Evolutionary conservation across 495 filamentous ascomycete genomes (phyloP).

Genomic region (Echria macrotheca): DNA sequence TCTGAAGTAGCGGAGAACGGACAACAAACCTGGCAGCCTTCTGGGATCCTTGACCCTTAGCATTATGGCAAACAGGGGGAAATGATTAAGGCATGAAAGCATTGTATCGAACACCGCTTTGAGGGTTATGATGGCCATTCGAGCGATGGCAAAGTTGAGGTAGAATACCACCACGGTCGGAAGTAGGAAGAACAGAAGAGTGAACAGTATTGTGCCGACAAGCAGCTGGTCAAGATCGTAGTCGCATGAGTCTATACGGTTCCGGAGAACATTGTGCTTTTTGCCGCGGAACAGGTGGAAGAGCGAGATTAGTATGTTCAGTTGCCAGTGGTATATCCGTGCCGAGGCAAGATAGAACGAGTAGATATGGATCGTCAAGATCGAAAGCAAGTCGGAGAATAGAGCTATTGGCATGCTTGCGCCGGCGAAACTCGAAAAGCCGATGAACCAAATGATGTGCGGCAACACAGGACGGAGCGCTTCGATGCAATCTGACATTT

Average conservation of each 20-base stretch:
- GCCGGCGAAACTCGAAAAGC: constrained; percentile 89
- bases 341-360: constrained; percentile 96
- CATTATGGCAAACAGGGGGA: constrained; percentile 97
- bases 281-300: constrained; percentile 98
- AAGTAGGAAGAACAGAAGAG: constrained; percentile 88
- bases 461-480: constrained; percentile 75
- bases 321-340: constrained; percentile 96
- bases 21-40: constrained; percentile 68
- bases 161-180: constrained; percentile 97
- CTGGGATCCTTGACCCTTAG: constrained; percentile 88
- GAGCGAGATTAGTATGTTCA: constrained; percentile 89
- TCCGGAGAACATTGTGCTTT: constrained; percentile 93
- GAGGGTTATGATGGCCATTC: constrained; percentile 89
- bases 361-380: constrained; percentile 93
- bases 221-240: constrained; percentile 98
- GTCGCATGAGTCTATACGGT: constrained; percentile 97
- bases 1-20: neutral
- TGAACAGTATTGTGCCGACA: constrained; percentile 94
- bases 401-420: constrained; percentile 96
- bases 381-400: constrained; percentile 88
- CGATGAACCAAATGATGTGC: constrained; percentile 84
- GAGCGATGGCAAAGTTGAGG: constrained; percentile 86
- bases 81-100: constrained; percentile 93
- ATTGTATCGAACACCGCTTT: constrained; percentile 87
- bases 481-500: constrained; percentile 61